These are phyloP conservation scores for Halophytophthora batemanensis DNA, from an alignment of 352 stramenopile species.

Conservation along the genomic window DNA sequence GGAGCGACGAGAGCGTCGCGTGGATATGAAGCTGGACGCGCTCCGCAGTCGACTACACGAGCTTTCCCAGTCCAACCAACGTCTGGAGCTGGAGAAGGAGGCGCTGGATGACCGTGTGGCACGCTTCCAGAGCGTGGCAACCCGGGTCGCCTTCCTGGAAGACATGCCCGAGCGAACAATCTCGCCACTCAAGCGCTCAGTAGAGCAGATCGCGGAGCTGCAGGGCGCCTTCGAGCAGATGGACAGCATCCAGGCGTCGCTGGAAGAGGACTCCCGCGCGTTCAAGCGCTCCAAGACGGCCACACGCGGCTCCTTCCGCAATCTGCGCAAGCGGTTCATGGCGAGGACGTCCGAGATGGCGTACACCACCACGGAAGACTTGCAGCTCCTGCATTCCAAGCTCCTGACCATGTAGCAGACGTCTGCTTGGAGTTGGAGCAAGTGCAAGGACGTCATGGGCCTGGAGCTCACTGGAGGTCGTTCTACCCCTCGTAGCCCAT, in stretches of 20 bases:
- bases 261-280: slow-evolving; percentile 45
- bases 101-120: slow-evolving; percentile 34
- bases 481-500: too few relatives aligned
- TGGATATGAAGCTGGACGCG: slow-evolving; percentile 34
- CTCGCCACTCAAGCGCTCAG: slow-evolving; percentile 42
- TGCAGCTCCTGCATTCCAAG: slow-evolving; percentile 47
- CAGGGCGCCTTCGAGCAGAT: slow-evolving; percentile 48
- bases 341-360: slow-evolving; percentile 40
- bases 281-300: slow-evolving; percentile 57
- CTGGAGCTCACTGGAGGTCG: too few relatives aligned
- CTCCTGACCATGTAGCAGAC: slow-evolving; percentile 40
- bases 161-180: slow-evolving; percentile 33
- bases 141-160: slow-evolving; percentile 49
- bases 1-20: slow-evolving; percentile 34
- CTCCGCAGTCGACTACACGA: slow-evolving; percentile 36
- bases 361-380: slow-evolving; percentile 52
- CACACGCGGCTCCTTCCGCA: slow-evolving; percentile 42
- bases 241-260: slow-evolving; percentile 33
- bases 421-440: too few relatives aligned
- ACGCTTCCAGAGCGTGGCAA: slow-evolving; percentile 34
- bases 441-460: too few relatives aligned
- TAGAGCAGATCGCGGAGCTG: slow-evolving; percentile 37
- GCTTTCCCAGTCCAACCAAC: slow-evolving; percentile 36
- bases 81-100: slow-evolving; percentile 44
- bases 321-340: slow-evolving; percentile 51